These are phyloP conservation scores for Ceratobasidium sp. DNA, from an alignment of 1,284 basidiomycete genomes.

Conservation along the genomic window DNA sequence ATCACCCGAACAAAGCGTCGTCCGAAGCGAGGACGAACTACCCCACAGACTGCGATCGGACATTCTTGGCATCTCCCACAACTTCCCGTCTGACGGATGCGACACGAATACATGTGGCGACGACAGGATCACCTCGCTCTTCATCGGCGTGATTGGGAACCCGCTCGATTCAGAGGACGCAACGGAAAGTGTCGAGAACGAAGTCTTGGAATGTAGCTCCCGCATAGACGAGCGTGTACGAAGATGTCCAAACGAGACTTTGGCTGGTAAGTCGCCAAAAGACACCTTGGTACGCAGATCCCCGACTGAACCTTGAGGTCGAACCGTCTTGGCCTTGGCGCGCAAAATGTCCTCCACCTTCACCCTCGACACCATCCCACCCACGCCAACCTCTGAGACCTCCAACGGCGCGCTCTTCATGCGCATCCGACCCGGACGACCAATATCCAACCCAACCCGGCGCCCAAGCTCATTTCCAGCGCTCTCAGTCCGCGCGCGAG, in stretches of 20 bases:
- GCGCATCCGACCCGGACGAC: background rate
- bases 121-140: constrained; percentile 17
- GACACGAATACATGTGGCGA: constrained; percentile 31
- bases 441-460: background rate
- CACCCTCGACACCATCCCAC: too few species aligned
- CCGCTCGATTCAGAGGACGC: constrained; percentile 32
- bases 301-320: too few species aligned
- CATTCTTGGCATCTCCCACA: constrained; percentile 19
- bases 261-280: background rate
- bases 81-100: constrained; percentile 25
- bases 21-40: constrained; percentile 2
- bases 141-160: constrained; percentile 37
- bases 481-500: constrained; percentile 12
- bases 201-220: constrained; percentile 6
- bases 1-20: constrained; percentile 25
- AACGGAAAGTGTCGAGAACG: constrained; percentile 15
- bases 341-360: too few species aligned
- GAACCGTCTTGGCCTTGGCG: too few species aligned
- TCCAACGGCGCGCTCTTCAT: constrained; percentile 31
- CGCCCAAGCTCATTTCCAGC: background rate
- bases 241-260: background rate
- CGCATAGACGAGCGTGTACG: background rate
- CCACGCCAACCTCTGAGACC: background rate
- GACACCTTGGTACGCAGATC: background rate
- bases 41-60: constrained; percentile 11